Evolutionary conservation across 805 yeast genomes (phyloP), one percentile per base, ranked within the genome.

Genomic region (Candida nitratophila): DNA sequence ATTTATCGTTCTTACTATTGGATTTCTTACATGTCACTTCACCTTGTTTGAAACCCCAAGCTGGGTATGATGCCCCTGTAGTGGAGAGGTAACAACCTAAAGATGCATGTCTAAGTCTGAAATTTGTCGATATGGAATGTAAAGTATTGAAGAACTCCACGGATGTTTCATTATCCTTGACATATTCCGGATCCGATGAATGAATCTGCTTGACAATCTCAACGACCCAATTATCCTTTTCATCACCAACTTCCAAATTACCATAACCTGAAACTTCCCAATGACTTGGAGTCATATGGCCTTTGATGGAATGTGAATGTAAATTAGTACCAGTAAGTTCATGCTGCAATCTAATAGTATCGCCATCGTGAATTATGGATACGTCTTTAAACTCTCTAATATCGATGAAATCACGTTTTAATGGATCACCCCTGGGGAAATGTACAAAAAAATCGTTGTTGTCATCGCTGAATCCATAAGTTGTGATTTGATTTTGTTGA

Each of bases 21-120:
- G 80, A 68, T 0, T 76, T 62, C 50, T 77, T 77, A 63, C 95
- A 86, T 8, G 81, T 76, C 36, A 86, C 86, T 63, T 86, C 95
- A 50, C 96, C 96, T 71, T 93, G 99, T 61, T 88, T 79, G 76
- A 91, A 93, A 19, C 99, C 99, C 99, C 99, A 93, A 16, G 79
- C 81, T 17, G 99, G 99, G 59, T 90, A 81, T 21, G 77, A 61
- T 51, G 70, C 67, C 38, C 96, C 97, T 11, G 93, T 74, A 14
- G 91, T 86, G 51, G 90, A 86, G 58, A 93, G 69, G 63, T 89
- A 90, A 63, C 97, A 95, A 36, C 85, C 84, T 56, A 88, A 62
- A 10, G 62, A 77, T 50, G 71, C 71, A 63, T 82, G 83, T 56
- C 71, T 78, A 52, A 93, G 69, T 64, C 96, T 77, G 66, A 93